Evolutionary conservation across 23 red algal species (phyloP), one percentile per base, ranked within the genome.

Genomic region (Gracilaria domingensis): DNA sequence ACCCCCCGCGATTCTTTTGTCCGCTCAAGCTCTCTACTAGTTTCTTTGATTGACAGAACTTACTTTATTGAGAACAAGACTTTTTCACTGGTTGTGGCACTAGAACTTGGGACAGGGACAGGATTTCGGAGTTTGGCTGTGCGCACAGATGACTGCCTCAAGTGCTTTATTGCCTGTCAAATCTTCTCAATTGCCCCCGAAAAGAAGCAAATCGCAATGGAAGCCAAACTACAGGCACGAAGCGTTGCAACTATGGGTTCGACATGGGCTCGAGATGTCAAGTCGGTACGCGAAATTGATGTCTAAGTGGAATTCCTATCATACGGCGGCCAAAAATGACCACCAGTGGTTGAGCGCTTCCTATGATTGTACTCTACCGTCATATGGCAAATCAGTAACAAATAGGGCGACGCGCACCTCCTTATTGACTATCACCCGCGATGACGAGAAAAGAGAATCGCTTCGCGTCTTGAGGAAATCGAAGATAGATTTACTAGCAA

Each of bases 211-310:
- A 59, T 59, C 55, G 14, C 55, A 4, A 70, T 70, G 12, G 65
- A 70, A 70, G n/a, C 65, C 29, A 39, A 70, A 70, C 35, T 39
- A 13, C 2, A 70, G 65, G 36, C 65, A 70, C 4, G 32, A 70
- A 70, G 65, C 65, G 5, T 34, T 88, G 18, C 85, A 88, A 59
- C 69, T 88, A 39, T 88, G 85, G 85, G 85, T 88, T 23, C 59
- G 73, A 59, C 85, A 88, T 77, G 85, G 85, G 30, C 26, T 55
- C 9, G 38, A 66, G 13, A 62, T 88, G 65, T 88, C 85, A 5
- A 75, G 34, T 58, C 44, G 67, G 30, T 88, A 67, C 18, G 67
- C 85, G 37, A 77, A 25, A n/a, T 66, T 88, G 38, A 76, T 88
- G 12, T 88, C 85, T 4, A 51, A 60, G 65, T 75, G 66, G 40